These are phyloP conservation scores for Kluyveromyces marxianus DNA, from an alignment of 1,139 yeast genomes.

Conservation along the genomic window DNA sequence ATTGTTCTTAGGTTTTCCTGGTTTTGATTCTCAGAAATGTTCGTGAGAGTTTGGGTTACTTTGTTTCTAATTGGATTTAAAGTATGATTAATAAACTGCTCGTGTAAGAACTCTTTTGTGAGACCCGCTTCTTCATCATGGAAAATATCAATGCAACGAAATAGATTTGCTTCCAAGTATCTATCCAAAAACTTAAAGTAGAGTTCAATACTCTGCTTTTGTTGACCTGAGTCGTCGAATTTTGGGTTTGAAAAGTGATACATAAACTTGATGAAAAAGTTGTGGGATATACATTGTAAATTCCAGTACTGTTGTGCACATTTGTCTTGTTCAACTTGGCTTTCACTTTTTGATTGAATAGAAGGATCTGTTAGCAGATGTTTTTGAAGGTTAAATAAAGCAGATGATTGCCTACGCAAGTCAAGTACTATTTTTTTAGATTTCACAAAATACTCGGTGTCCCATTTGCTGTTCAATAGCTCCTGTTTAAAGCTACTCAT, in stretches of 20 bases:
- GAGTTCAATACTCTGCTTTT: constrained; percentile 36
- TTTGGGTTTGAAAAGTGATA: constrained; percentile 59
- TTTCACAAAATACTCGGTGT: constrained; percentile 16
- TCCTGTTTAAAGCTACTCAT: constrained; percentile 8
- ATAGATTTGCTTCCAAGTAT: constrained; percentile 27
- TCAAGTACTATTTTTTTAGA: constrained; percentile 11
- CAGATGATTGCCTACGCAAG: constrained; percentile 16
- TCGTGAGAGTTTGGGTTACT: constrained; percentile 28
- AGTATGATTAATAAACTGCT: constrained; percentile 32
- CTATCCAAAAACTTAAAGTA: constrained; percentile 52
- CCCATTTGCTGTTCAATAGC: constrained; percentile 25
- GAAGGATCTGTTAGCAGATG: constrained; percentile 28
- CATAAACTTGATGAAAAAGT: constrained; percentile 54
- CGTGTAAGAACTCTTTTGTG: constrained; percentile 21
- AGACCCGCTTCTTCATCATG: constrained; percentile 20
- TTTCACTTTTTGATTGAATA: constrained; percentile 32
- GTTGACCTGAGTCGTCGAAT: constrained; percentile 8
- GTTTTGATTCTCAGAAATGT: constrained; percentile 31
- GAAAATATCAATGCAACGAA: constrained; percentile 27
- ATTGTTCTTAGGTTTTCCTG: constrained; percentile 20
- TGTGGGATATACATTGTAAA: constrained; percentile 47
- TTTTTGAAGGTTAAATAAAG: constrained; percentile 36
- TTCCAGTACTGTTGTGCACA: constrained; percentile 40
- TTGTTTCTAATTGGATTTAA: constrained; percentile 29
- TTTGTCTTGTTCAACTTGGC: too few relatives aligned